A percentile compares a stretch with the other conserved stretches of the same genome.
These are phyloP conservation scores for Yarrowia hollandica DNA, from an alignment of 805 yeast genomes.

Conservation along the genomic window DNA sequence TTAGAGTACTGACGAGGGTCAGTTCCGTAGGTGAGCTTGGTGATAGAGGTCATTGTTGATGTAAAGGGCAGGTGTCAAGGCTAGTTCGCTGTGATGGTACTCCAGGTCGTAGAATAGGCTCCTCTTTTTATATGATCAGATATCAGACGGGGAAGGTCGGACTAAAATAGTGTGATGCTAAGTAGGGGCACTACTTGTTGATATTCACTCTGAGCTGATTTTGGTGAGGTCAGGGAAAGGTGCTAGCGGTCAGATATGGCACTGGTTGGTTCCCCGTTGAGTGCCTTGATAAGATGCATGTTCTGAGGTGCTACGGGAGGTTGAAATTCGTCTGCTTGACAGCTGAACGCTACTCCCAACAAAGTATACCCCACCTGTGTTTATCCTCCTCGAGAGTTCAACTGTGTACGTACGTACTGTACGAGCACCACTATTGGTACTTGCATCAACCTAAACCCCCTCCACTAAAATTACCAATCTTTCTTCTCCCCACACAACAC, in stretches of 20 bases:
- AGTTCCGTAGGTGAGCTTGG: constrained; percentile 8
- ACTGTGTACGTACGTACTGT: too few species aligned
- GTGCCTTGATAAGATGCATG: neutral
- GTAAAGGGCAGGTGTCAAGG: neutral
- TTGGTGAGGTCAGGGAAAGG: neutral
- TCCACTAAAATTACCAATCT: neutral
- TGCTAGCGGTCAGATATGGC: neutral
- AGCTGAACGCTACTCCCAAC: too few species aligned
- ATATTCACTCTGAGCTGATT: too few species aligned
- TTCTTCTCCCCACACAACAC: neutral
- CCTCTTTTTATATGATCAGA: neutral
- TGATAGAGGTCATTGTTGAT: constrained; percentile 1
- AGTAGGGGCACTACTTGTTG: too few species aligned
- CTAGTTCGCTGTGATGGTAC: constrained; percentile 2
- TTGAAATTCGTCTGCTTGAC: too few species aligned
- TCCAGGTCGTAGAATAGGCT: neutral
- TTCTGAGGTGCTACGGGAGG: neutral
- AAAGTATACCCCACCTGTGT: neutral
- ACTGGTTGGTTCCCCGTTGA: constrained; percentile 4
- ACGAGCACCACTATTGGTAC: too few species aligned
- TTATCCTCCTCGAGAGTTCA: neutral
- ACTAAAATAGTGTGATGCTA: constrained; percentile 14
- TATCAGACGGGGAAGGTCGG: neutral
- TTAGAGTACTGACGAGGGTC: constrained; percentile 13
- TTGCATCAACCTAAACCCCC: constrained; percentile 8